Evolutionary conservation across 345 rosid genomes (phyloP), one percentile per base, ranked within the genome.

Genomic region (Psidium guajava): DNA sequence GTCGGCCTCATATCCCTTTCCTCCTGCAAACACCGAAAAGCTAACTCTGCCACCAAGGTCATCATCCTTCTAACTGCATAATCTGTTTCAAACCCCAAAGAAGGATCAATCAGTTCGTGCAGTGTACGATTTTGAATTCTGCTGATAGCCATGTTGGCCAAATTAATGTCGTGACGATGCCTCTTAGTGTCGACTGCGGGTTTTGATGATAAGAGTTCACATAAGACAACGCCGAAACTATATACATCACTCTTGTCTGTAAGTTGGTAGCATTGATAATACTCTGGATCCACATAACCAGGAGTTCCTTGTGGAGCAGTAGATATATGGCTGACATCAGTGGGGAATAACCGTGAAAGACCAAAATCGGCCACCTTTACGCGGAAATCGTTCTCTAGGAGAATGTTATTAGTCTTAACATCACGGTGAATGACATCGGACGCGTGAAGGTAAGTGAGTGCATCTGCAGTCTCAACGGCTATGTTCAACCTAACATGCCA

Each of bases 351-450:
- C 82, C 90, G 69, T 22, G 90, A 88, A 24, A 88, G 58, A 50
- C 90, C 90, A 40, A 88, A 88, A 83, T 88, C 90, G 6, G 87
- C 90, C 25, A 88, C 90, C 57, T 88, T 88, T 11, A 88, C 90
- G 36, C 75, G 51, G 85, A 88, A 86, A 51, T 86, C 6, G 16
- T 86, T 82, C 83, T 88, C 88, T 1, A 88, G 88, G 51, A 87
- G 85, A 53, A 87, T 87, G 82, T 87, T 87, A 49, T 82, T 59
- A 52, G 83, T 84, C 83, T 88, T 88, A 28, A 88, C 88, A 28
- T 88, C 90, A 27, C 90, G 86, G 64, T 88, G 90, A 73, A 88
- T 86, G 83, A 88, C 83, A 53, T 88, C 90, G 11, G 89, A 87
- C 10, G 58, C 54, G 77, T 89, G 89, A 82, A 89, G 89, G 83